These are phyloP conservation scores for Glycine soja DNA, from an alignment of 306 rosid genomes.

Conservation along the genomic window DNA sequence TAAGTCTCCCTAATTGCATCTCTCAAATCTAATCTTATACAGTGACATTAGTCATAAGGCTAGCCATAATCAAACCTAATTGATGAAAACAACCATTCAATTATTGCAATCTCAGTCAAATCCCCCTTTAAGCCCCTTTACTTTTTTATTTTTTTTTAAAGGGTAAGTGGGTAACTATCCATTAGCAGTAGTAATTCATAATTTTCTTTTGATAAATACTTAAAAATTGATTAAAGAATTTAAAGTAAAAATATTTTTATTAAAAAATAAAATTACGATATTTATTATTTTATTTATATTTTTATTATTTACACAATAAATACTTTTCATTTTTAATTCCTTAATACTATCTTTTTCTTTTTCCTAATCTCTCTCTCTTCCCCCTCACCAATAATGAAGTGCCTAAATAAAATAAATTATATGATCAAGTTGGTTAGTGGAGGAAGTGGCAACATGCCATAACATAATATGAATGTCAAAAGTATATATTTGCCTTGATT, in stretches of 20 bases:
- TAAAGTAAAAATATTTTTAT: too few relatives aligned
- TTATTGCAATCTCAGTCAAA: conserved; percentile 45
- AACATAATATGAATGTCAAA: conserved; percentile 39
- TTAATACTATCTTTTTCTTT: too few relatives aligned
- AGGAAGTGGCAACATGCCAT: conserved; percentile 51
- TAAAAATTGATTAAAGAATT: too few relatives aligned
- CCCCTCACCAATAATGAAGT: conserved; percentile 29
- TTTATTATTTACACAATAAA: too few relatives aligned
- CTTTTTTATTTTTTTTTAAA: not conserved
- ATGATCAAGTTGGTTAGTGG: conserved; percentile 52
- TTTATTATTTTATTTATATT: too few relatives aligned
- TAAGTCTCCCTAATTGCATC: not conserved
- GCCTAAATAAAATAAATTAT: conserved; percentile 35
- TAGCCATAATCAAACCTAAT: conserved; percentile 32
- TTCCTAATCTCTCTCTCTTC: not conserved
- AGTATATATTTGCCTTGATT: not conserved
- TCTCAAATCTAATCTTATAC: not conserved
- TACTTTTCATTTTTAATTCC: too few relatives aligned
- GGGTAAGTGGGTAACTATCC: conserved; percentile 33
- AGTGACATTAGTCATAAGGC: conserved; percentile 5
- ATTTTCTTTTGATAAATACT: too few relatives aligned
- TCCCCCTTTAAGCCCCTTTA: conserved; percentile 39
- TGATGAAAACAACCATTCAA: conserved; percentile 45
- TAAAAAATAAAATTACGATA: too few relatives aligned
- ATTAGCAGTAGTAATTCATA: not conserved